phyloP scores from a whole-genome alignment of 345 rosid genomes.

The Bretschneidera sinensis region DNA sequence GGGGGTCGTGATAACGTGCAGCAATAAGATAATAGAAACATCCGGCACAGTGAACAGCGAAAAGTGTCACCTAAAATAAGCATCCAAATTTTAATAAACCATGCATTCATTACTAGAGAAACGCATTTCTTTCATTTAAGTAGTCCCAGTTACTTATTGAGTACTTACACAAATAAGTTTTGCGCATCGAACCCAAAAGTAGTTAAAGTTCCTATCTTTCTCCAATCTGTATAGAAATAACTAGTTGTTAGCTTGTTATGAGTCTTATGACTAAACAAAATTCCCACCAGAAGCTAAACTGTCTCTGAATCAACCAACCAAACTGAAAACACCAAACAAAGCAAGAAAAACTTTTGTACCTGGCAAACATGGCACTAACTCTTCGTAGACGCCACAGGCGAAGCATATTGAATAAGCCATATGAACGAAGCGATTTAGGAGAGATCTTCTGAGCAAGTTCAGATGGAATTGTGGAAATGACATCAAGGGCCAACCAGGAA shows the following conservation, averaged over 20 bases:
- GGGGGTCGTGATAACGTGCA: constrained; percentile 50
- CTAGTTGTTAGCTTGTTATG: neutral
- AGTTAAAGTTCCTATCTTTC: constrained; percentile 86
- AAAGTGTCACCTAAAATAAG: constrained; percentile 69
- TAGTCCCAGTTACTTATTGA: neutral
- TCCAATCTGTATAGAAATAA: constrained; percentile 55
- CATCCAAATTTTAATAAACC: constrained; percentile 7
- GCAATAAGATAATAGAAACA: constrained; percentile 91
- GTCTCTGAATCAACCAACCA: neutral
- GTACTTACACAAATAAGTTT: constrained; percentile 83
- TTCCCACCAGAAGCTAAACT: neutral
- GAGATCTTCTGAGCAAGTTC: constrained; percentile 61
- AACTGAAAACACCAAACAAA: neutral
- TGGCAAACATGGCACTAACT: constrained; percentile 85
- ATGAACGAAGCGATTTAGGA: constrained; percentile 42
- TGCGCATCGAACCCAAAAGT: constrained; percentile 93
- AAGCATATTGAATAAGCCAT: constrained; percentile 85
- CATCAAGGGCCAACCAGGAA: constrained; percentile 77
- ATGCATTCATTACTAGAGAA: neutral
- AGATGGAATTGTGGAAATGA: constrained; percentile 71
- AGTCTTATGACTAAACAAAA: too few species aligned
- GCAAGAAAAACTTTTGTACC: constrained; percentile 31
- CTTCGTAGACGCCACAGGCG: constrained; percentile 98
- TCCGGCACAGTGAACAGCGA: constrained; percentile 84
- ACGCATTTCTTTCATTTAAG: neutral